A percentile compares a stretch with the other conserved stretches of the same genome.
Conservation (phyloP, 2,329 filamentous ascomycete species). For the Mariannaea elegans region DNA sequence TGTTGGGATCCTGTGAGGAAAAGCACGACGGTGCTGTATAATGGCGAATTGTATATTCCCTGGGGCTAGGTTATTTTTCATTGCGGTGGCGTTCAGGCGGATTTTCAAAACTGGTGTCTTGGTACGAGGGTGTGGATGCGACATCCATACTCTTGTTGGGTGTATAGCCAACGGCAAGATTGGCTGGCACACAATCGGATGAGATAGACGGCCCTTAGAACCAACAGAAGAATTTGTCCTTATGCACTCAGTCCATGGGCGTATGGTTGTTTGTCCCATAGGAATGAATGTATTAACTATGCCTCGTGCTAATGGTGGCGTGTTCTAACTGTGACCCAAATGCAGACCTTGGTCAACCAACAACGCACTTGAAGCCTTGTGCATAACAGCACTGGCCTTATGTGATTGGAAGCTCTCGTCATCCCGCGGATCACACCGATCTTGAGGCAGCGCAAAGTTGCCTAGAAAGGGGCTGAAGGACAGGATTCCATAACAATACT, state of each 20-base stretch:
- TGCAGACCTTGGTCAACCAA: background rate
- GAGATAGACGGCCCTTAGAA: slow-evolving; percentile 6
- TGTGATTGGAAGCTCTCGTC: background rate
- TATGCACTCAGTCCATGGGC: background rate
- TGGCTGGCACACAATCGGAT: slow-evolving; percentile 2
- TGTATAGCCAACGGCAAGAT: background rate
- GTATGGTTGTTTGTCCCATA: too few relatives aligned
- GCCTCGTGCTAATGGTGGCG: background rate
- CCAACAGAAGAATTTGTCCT: slow-evolving; percentile 12
- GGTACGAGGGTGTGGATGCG: slow-evolving; percentile 32
- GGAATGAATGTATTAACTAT: too few relatives aligned
- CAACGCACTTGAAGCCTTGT: background rate
- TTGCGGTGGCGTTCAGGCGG: slow-evolving; percentile 41
- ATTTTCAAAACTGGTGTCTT: slow-evolving; percentile 34
- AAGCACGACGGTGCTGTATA: background rate
- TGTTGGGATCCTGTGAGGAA: slow-evolving; percentile 40
- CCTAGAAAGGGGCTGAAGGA: too few relatives aligned
- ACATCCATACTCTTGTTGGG: slow-evolving; percentile 24
- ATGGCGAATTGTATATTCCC: slow-evolving; percentile 32
- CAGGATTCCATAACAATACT: too few relatives aligned
- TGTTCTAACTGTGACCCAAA: background rate
- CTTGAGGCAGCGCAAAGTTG: background rate
- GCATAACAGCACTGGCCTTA: background rate
- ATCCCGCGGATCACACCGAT: background rate
- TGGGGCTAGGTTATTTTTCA: slow-evolving; percentile 36